Evolutionary conservation across 2,329 filamentous ascomycete genomes (phyloP).

Genomic region (Zalaria obscura): DNA sequence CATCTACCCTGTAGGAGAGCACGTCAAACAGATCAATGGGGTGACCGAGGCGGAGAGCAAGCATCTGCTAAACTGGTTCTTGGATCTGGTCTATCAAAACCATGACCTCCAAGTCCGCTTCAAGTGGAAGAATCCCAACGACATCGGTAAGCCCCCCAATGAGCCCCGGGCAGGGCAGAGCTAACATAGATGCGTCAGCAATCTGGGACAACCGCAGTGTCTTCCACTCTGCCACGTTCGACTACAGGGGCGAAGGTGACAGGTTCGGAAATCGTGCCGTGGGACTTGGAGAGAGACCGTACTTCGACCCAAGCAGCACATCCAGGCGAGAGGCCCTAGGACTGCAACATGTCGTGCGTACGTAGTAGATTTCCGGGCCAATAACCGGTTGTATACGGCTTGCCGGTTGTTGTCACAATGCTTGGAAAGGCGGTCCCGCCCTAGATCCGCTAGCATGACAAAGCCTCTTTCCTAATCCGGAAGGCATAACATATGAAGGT

Average conservation of each 20-base stretch:
- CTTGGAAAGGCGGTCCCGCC: too few relatives aligned
- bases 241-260: constrained; percentile 41
- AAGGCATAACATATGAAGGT: too few relatives aligned
- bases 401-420: too few relatives aligned
- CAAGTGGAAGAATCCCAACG: constrained; percentile 35
- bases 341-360: too few relatives aligned
- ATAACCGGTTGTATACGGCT: too few relatives aligned
- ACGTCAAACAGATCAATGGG: constrained; percentile 26
- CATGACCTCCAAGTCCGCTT: constrained; percentile 37
- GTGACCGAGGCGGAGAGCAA: constrained; percentile 28
- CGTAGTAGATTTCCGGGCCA: too few relatives aligned
- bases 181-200: constrained; percentile 17
- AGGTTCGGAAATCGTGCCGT: constrained; percentile 40
- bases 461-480: too few relatives aligned
- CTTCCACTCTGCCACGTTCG: constrained; percentile 48
- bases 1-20: constrained; percentile 31
- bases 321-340: constrained; percentile 29
- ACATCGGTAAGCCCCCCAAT: constrained; percentile 23
- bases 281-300: constrained; percentile 41
- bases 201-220: constrained; percentile 54
- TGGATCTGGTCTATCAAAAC: constrained; percentile 27
- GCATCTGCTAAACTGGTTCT: constrained; percentile 28
- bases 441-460: too few relatives aligned
- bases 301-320: constrained; percentile 36
- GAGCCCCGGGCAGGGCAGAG: constrained; percentile 2